phyloP scores from a whole-genome alignment of 2,329 filamentous ascomycete genomes.

The Fusarium xylarioides region DNA sequence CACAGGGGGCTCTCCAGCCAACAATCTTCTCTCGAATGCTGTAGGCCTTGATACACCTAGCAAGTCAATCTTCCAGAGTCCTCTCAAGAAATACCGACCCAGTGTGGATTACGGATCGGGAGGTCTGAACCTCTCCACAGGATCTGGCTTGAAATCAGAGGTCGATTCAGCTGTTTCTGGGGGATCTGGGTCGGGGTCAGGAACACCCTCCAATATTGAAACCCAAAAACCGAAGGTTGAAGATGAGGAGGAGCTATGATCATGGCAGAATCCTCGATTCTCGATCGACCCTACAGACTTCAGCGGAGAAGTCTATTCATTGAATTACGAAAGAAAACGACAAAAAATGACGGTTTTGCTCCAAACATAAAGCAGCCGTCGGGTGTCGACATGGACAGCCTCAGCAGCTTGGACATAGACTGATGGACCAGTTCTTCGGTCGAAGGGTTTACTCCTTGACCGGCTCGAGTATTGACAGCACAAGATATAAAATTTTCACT shows the following conservation, averaged over 20 bases:
- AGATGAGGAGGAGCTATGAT: slow-evolving; percentile 54
- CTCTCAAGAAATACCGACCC: slow-evolving; percentile 78
- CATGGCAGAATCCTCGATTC: not conserved
- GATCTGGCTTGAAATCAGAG: slow-evolving; percentile 48
- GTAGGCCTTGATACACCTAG: slow-evolving; percentile 42
- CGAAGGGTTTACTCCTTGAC: slow-evolving; percentile 4
- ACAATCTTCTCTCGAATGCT: slow-evolving; percentile 18
- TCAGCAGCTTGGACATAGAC: slow-evolving; percentile 32
- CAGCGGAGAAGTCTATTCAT: not conserved
- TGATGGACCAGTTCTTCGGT: slow-evolving; percentile 8
- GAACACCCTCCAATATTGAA: slow-evolving; percentile 33
- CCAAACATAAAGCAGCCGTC: slow-evolving; percentile 4
- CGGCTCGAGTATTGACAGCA: slow-evolving; percentile 9
- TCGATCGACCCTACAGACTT: not conserved
- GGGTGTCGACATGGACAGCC: slow-evolving; percentile 18
- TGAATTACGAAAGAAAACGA: slow-evolving; percentile 14
- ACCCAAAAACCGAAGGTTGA: slow-evolving; percentile 41
- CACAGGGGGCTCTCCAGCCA: slow-evolving; percentile 24
- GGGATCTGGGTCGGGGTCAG: slow-evolving; percentile 30
- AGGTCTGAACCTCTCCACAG: slow-evolving; percentile 40
- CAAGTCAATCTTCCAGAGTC: slow-evolving; percentile 68
- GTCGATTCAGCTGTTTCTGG: slow-evolving; percentile 45
- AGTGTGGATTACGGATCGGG: slow-evolving; percentile 54
- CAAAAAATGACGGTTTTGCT: slow-evolving; percentile 3
- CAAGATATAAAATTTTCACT: slow-evolving; percentile 6